Evolutionary conservation across 768 basidiomycete genomes (phyloP).

Genomic region (Mycena floridula): DNA sequence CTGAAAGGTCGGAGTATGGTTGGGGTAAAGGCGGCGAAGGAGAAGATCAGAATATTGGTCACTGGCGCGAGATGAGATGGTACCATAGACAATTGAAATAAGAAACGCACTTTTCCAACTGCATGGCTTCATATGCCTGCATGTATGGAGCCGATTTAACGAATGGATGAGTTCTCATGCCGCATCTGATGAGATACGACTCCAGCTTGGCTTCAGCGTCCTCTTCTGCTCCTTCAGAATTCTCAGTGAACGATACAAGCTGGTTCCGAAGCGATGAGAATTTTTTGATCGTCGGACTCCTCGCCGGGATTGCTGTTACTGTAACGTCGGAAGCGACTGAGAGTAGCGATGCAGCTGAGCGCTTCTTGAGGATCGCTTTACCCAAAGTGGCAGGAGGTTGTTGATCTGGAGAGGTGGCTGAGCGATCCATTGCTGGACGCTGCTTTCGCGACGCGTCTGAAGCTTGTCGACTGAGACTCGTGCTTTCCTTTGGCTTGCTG

Average conservation of each 20-base stretch:
- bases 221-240: neutral
- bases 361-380: no score
- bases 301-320: neutral
- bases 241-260: no score
- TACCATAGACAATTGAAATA: constrained; percentile 5
- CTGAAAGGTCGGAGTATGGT: constrained; percentile 56
- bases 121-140: constrained; percentile 55
- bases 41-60: constrained; percentile 54
- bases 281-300: constrained; percentile 16
- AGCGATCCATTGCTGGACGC: no score
- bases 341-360: neutral
- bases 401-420: no score
- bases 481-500: no score
- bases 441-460: no score
- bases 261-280: no score
- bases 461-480: no score
- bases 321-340: neutral
- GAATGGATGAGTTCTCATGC: constrained; percentile 54
- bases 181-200: constrained; percentile 31
- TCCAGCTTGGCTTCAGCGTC: neutral
- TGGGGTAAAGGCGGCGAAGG: constrained; percentile 46
- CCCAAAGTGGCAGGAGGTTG: no score
- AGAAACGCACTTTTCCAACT: constrained; percentile 50
- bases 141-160: constrained; percentile 49
- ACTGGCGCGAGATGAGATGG: constrained; percentile 27